Evolutionary conservation across 495 filamentous ascomycete species (phyloP).

Genomic region (Penicillium steckii): DNA sequence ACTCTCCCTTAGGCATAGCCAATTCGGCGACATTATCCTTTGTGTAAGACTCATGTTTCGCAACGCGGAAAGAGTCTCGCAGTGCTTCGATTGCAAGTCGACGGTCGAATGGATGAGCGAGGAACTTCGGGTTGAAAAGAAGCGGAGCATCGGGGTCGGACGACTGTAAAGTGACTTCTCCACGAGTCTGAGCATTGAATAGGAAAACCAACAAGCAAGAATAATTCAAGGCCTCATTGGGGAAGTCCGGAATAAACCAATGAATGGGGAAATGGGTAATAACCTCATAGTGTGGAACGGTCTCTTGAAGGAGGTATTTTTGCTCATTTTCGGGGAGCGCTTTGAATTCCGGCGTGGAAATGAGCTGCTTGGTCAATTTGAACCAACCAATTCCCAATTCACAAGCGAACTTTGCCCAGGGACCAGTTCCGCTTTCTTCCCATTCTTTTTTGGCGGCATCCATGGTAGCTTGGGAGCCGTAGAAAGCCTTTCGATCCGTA

Average conservation of each 20-base stretch:
- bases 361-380: slow-evolving; percentile 41
- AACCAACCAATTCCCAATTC: slow-evolving; percentile 51
- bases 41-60: slow-evolving; percentile 20
- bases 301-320: slow-evolving; percentile 33
- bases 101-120: slow-evolving; percentile 54
- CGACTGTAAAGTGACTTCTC: slow-evolving; percentile 51
- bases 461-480: slow-evolving; percentile 27
- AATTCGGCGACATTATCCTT: slow-evolving; percentile 30
- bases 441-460: slow-evolving; percentile 44
- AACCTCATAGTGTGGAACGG: slow-evolving; percentile 44
- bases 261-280: slow-evolving; percentile 30
- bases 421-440: slow-evolving; percentile 43
- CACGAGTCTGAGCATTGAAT: slow-evolving; percentile 36
- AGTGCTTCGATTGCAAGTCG: slow-evolving; percentile 52
- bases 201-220: slow-evolving; percentile 23
- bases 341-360: slow-evolving; percentile 36
- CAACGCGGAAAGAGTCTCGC: slow-evolving; percentile 39
- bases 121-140: slow-evolving; percentile 53
- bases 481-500: slow-evolving; percentile 23
- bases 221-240: slow-evolving; percentile 19
- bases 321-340: slow-evolving; percentile 37
- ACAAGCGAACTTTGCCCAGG: slow-evolving; percentile 39
- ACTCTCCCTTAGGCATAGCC: slow-evolving; percentile 41
- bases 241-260: slow-evolving; percentile 29
- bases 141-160: slow-evolving; percentile 50